Evolutionary conservation across 2,329 filamentous ascomycete genomes (phyloP).

Genomic region (Cephalotrichum gorgonifer): DNA sequence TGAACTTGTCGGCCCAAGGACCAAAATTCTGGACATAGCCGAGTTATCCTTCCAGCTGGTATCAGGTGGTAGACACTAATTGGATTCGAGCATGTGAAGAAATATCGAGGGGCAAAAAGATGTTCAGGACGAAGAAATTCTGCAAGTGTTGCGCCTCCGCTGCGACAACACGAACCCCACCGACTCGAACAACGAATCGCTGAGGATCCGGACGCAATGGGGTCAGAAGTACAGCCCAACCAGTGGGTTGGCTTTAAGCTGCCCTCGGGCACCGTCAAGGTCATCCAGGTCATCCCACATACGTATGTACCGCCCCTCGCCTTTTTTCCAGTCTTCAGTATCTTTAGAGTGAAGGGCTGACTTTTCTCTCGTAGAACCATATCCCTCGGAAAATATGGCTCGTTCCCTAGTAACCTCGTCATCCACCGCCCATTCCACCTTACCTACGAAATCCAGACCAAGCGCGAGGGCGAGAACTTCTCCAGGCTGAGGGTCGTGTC

Average conservation of each 20-base stretch:
- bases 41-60: no score
- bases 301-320: slow-evolving; percentile 32
- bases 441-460: slow-evolving; percentile 82
- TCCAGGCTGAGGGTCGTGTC: slow-evolving; percentile 68
- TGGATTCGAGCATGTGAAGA: neutral
- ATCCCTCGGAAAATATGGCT: slow-evolving; percentile 85
- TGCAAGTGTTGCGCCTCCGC: neutral
- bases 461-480: slow-evolving; percentile 50
- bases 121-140: neutral
- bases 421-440: slow-evolving; percentile 85
- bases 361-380: slow-evolving; percentile 51
- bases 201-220: neutral
- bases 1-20: no score
- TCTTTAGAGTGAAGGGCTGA: slow-evolving; percentile 9
- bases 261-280: slow-evolving; percentile 45
- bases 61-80: no score
- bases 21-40: no score
- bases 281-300: slow-evolving; percentile 49
- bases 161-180: neutral
- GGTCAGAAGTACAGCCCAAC: slow-evolving; percentile 39
- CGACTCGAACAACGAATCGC: no score
- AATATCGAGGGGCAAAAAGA: neutral
- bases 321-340: slow-evolving; percentile 7
- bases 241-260: slow-evolving; percentile 50
- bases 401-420: slow-evolving; percentile 80